phyloP scores from a whole-genome alignment of 2,329 filamentous ascomycete genomes.

The Aureobasidium sp. region DNA sequence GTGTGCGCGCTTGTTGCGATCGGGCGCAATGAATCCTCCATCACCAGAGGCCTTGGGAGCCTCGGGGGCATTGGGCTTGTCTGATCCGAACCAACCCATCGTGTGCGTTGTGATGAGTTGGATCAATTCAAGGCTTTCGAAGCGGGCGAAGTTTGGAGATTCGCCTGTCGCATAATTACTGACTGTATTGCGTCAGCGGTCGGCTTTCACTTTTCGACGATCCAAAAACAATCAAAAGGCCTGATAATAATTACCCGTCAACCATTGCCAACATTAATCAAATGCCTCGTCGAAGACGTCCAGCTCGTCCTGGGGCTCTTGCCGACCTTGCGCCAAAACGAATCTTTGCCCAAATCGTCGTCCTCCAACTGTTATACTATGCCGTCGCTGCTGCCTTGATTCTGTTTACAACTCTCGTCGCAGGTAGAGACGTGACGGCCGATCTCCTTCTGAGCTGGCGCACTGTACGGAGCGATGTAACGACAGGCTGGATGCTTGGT shows the following conservation, averaged over 20 bases:
- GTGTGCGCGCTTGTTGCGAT: conserved; percentile 67
- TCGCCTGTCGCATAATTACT: too few relatives aligned
- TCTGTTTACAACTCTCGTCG: conserved; percentile 60
- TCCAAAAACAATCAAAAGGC: conserved; percentile 10
- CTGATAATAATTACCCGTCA: too few relatives aligned
- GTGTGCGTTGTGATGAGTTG: too few relatives aligned
- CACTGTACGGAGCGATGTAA: conserved; percentile 58
- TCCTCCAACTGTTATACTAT: conserved; percentile 62
- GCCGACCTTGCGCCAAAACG: conserved; percentile 60
- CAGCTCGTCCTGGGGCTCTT: conserved; percentile 58
- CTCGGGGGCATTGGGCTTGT: conserved; percentile 21
- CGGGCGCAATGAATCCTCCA: conserved; percentile 69
- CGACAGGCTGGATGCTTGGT: conserved; percentile 62
- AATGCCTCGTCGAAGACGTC: conserved; percentile 53
- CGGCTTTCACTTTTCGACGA: too few relatives aligned
- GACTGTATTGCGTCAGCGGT: too few relatives aligned
- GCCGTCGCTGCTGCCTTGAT: conserved; percentile 54
- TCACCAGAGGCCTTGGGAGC: conserved; percentile 36
- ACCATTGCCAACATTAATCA: conserved; percentile 4
- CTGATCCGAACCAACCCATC: conserved; percentile 32
- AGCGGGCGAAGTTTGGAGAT: neutral
- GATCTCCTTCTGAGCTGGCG: conserved; percentile 59
- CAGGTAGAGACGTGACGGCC: conserved; percentile 52
- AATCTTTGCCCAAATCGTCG: conserved; percentile 59
- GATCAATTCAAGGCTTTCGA: neutral